Evolutionary conservation across 148 eudicot species (phyloP), one percentile per base, ranked within the genome.

Genomic region (Euryodendron excelsum): DNA sequence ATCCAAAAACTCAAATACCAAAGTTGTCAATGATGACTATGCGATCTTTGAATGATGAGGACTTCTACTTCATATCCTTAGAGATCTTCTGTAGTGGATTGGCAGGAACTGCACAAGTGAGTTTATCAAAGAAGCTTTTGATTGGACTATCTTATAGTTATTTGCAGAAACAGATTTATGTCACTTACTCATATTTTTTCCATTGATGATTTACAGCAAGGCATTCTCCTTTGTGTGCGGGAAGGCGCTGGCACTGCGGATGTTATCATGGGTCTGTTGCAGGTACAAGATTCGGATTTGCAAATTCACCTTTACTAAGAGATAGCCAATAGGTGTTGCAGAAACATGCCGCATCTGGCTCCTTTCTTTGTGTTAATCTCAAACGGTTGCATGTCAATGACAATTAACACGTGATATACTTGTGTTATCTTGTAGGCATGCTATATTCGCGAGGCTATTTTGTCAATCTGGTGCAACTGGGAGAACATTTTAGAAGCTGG

Each of bases 181-280:
- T 72, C 0, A 45, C 37, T 21, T 53, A 14, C 75, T 80, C 48
- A 28, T 65, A 30, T 15, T 48, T 75, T 48, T 34, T 12, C 73
- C 33, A 47, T 69, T 20, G 45, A 31, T 30, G 36, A 77, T 39
- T 63, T 28, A 45, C 83, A 82, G 93, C 80, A 74, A 76, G 91
- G 91, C 48, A 90, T 95, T 79, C 85, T 91, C 72, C 82, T 95
- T 69, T 90, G 87, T 80, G 25, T 95, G 34, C 89, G 99, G 76
- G 97, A 95, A 87, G 96, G 91, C 34, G 90, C 96, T 23, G 77
- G 85, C 62, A 87, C 91, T 50, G 52, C 73, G 37, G 96, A 93
- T 72, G 78, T 88, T 25, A 82, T 89, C 67, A 83, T 62, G 90
- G 96, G 94, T 73, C 79, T 95, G 65, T 83, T 95, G 86, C 97